Evolutionary conservation across 148 eudicot species (phyloP).

Genomic region (Simmondsia chinensis): DNA sequence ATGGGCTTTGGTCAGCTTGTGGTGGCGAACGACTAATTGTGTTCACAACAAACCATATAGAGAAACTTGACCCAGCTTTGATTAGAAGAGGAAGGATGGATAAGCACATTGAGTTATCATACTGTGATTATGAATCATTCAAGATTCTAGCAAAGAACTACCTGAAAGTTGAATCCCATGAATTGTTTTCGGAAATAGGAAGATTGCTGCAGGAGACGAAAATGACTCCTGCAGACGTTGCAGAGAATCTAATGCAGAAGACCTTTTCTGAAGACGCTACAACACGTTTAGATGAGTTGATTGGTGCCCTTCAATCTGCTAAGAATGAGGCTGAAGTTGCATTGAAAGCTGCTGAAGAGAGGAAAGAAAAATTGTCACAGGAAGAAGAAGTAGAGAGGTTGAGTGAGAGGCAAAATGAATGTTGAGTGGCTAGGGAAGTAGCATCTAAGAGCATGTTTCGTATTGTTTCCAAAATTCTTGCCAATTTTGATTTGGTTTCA

Average conservation of each 20-base stretch:
- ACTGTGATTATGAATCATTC: conserved; percentile 41
- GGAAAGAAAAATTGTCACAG: not conserved
- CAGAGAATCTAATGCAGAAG: conserved; percentile 48
- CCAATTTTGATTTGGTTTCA: too few relatives aligned
- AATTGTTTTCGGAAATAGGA: conserved; percentile 12
- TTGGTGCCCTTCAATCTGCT: conserved; percentile 17
- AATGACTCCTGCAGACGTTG: conserved; percentile 47
- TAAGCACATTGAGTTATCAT: conserved; percentile 37
- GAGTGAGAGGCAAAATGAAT: too few relatives aligned
- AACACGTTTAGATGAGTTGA: conserved; percentile 15
- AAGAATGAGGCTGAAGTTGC: conserved; percentile 20
- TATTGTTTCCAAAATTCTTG: too few relatives aligned
- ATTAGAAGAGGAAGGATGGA: conserved; percentile 48
- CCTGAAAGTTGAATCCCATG: conserved; percentile 27
- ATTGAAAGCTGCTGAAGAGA: conserved; percentile 15
- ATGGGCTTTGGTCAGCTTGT: conserved; percentile 53
- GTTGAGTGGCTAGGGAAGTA: too few relatives aligned
- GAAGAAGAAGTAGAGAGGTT: too few relatives aligned
- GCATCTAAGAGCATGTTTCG: too few relatives aligned
- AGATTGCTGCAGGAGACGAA: conserved; percentile 24
- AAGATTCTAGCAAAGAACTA: conserved; percentile 38
- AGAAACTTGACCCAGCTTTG: conserved; percentile 46
- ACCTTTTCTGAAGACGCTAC: conserved; percentile 7
- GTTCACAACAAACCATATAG: conserved; percentile 39
- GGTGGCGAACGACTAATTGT: conserved; percentile 36